Percentiles rank a stretch among this genome's conserved stretches.
These are phyloP conservation scores for Lyophyllum shimeji DNA, from an alignment of 768 basidiomycete genomes.

Conservation along the genomic window DNA sequence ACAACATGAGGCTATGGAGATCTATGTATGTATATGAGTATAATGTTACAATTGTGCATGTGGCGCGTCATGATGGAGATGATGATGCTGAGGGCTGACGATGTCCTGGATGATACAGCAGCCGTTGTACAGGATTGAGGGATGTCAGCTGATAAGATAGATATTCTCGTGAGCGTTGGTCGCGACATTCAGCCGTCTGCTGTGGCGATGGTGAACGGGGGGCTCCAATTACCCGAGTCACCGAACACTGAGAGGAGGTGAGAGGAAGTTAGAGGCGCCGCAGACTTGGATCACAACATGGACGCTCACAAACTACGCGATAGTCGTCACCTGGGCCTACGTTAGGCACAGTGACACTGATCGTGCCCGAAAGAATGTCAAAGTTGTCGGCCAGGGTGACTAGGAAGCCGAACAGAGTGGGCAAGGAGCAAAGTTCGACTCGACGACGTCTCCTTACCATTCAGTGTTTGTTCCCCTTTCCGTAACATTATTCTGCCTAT, in stretches of 20 bases:
- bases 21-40: not conserved
- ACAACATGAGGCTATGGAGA: not conserved
- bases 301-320: slow-evolving; percentile 28
- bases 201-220: slow-evolving; percentile 26
- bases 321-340: slow-evolving; percentile 29
- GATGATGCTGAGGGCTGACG: not conserved
- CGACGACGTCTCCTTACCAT: slow-evolving; percentile 17
- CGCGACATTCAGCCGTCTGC: not conserved
- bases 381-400: slow-evolving; percentile 27
- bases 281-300: slow-evolving; percentile 5
- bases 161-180: not conserved
- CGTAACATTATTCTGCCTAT: slow-evolving; percentile 28
- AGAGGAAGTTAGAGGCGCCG: not conserved
- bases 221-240: slow-evolving; percentile 31
- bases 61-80: too few relatives aligned
- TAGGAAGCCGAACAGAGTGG: slow-evolving; percentile 2
- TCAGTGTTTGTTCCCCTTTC: slow-evolving; percentile 16
- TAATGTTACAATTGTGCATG: not conserved
- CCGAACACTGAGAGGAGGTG: not conserved
- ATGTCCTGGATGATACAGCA: not conserved
- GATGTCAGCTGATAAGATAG: not conserved
- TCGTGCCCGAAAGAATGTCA: slow-evolving; percentile 25
- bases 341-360: slow-evolving; percentile 25
- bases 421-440: not conserved
- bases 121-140: not conserved